Base-by-base conservation (phyloP, 306 rosid species). In the Erythrophleum fordii region DNA sequence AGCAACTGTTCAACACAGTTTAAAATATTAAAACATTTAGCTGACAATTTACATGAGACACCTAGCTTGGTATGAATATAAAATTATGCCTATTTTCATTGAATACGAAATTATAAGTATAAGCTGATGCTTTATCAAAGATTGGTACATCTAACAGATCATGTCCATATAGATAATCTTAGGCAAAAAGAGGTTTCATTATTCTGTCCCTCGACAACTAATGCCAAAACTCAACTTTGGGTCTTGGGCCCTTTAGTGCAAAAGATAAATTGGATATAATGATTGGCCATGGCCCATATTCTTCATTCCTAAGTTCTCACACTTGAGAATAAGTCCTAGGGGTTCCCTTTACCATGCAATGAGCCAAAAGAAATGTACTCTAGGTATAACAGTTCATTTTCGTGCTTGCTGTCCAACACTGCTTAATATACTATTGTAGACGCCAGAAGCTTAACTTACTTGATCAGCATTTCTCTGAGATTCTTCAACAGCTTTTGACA, bases 381-480 rank as follows among this genome's bases (percentile, higher is more conserved):
- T 23, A 72, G 51, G 49, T 34, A 59, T 71, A 72, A 39, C 31
- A 6, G 49, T 60, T 72, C 41, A 77, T 45, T 80, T 86, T 55
- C 73, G 68, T 68, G 34, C 25, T 61, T 59, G n/a, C 35, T 23
- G 61, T 69, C 56, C 35, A 62, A 81, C 49, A n/a, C 20, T 26
- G 53, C 62, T 72, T 67, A 59, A 69, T 29, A 76, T 25, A 39
- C 26, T 62, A 82, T 9, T 44, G 68, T 25, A 55, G 60, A 46
- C 16, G 31, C 29, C 8, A 76, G 62, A 86, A 53, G 45, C 45
- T 64, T 73, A 72, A 76, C 87, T 85, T 86, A 95, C 99, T 85
- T 91, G 88, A 88, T 92, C 92, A 81, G 84, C 87, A 85, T 85
- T 92, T 79, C 80, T 89, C 69, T 95, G 94, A 81, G 97, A 95